Base-by-base conservation (phyloP, 768 basidiomycete genomes). In the Boletus reticuloceps region DNA sequence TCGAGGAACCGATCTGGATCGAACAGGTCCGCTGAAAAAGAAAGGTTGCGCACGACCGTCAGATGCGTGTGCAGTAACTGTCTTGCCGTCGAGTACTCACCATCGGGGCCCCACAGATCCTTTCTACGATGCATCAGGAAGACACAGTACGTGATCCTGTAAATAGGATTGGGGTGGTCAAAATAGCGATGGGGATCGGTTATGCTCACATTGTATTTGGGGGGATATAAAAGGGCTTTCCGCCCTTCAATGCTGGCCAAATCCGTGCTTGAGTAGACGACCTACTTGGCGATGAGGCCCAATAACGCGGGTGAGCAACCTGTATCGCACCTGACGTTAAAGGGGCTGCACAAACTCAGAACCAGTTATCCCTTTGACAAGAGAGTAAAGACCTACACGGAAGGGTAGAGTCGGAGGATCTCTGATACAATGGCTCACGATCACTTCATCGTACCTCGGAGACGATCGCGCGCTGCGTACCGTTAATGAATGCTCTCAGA, bases 1-100 rank as follows among this genome's bases (percentile, higher is more conserved):
- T 88, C 86, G 44, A 86, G 66, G 74, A 83, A 88, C 14, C 86
- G 75, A 59, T 85, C 82, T 1, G 85, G 86, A 61, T 87, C 84
- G 58, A 86, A 87, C 45, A 73, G 58, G 16, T 67, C 57, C 29
- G 65, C 69, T 69, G 46, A 9, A 22, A 11, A 40, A 14, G 14
- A 11, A 39, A 12, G 27, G 32, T 25, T 3, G 12, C 20, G 37
- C 29, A 36, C 11, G 13, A 11, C 11, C 34, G 14, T 36, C 34
- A 14, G 13, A 29, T 29, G 29, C 29, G 29, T 29, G 29, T 29
- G 8, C 29, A 29, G 29, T 29, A 29, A 29, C 29, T 4, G 11
- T 17, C 5, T 6, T 22, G 19, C 17, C 8, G 7, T 31, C 12
- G 36, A 6, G 7, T 5, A 31, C 64, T 45, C 42, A 70, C 71